A percentile compares a stretch with the other conserved stretches of the same genome.
Conservation (phyloP, 495 filamentous ascomycete species). For the Penicillium turbatum region DNA sequence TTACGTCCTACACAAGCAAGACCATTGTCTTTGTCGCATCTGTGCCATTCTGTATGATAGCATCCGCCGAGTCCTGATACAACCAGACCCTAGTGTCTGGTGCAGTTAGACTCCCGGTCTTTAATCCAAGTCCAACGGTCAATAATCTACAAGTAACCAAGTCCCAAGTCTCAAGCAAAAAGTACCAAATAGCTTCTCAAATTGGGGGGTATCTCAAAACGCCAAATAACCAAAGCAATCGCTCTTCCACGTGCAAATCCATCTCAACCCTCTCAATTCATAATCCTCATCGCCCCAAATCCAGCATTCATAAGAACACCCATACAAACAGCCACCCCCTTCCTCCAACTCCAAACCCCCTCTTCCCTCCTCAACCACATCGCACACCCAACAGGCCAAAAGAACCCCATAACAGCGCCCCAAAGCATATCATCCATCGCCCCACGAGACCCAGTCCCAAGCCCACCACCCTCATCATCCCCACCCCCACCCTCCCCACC, state of each 20-base stretch:
- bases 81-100: not conserved
- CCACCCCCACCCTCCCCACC: conserved; percentile 33
- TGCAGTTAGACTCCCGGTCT: not conserved
- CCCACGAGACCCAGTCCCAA: conserved; percentile 41
- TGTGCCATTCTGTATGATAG: conserved; percentile 7
- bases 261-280: conserved; percentile 28
- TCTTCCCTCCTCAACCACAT: conserved; percentile 84
- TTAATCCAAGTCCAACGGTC: not conserved
- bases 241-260: too few relatives aligned
- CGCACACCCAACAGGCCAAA: conserved; percentile 85
- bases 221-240: conserved; percentile 11
- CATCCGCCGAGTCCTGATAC: conserved; percentile 1
- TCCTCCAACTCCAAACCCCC: conserved; percentile 77
- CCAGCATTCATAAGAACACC: conserved; percentile 71
- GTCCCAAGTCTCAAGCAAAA: not conserved
- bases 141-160: not conserved
- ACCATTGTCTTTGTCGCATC: conserved; percentile 10
- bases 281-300: conserved; percentile 62
- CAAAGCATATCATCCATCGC: conserved; percentile 80
- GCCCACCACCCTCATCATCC: conserved; percentile 50
- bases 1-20: conserved; percentile 14
- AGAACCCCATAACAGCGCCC: conserved; percentile 85
- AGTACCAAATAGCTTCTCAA: not conserved
- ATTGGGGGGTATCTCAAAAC: conserved; percentile 26
- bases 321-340: conserved; percentile 76